Evolutionary conservation across 352 stramenopile genomes (phyloP).

Genomic region (Blastocystis sp.): DNA sequence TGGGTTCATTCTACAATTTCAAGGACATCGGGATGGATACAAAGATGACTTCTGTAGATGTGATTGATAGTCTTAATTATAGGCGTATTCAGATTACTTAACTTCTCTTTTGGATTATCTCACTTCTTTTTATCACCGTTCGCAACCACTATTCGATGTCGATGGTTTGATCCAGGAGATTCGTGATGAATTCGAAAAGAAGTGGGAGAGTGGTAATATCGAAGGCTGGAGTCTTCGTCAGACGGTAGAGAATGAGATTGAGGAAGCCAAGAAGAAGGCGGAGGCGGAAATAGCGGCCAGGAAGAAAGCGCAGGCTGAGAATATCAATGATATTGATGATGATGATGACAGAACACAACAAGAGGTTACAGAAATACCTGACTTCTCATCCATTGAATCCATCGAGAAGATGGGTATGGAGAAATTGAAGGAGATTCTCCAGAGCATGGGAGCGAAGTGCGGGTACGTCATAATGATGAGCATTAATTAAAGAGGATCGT

Average conservation of each 20-base stretch:
- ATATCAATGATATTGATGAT: conserved; percentile 46
- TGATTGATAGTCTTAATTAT: neutral
- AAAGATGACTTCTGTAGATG: conserved; percentile 35
- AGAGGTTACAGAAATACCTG: conserved; percentile 65
- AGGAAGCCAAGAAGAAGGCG: neutral
- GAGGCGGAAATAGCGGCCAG: neutral
- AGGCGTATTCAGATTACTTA: conserved; percentile 68
- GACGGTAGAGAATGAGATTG: neutral
- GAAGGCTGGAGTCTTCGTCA: conserved; percentile 43
- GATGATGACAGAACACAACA: conserved; percentile 66
- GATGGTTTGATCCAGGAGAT: conserved; percentile 65
- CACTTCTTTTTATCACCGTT: conserved; percentile 77
- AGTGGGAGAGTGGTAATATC: conserved; percentile 18
- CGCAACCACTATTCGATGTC: conserved; percentile 77
- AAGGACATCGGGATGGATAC: conserved; percentile 55
- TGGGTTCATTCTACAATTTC: conserved; percentile 57
- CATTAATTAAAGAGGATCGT: conserved; percentile 49
- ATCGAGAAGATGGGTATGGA: neutral
- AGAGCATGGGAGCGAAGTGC: conserved; percentile 30
- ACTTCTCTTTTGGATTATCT: conserved; percentile 75
- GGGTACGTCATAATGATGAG: conserved; percentile 3
- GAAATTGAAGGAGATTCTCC: conserved; percentile 28
- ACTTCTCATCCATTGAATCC: conserved; percentile 7
- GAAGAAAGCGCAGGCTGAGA: conserved; percentile 12
- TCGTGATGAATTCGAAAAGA: neutral